phyloP scores from a whole-genome alignment of 345 rosid genomes.

The Rubroshorea leprosula region DNA sequence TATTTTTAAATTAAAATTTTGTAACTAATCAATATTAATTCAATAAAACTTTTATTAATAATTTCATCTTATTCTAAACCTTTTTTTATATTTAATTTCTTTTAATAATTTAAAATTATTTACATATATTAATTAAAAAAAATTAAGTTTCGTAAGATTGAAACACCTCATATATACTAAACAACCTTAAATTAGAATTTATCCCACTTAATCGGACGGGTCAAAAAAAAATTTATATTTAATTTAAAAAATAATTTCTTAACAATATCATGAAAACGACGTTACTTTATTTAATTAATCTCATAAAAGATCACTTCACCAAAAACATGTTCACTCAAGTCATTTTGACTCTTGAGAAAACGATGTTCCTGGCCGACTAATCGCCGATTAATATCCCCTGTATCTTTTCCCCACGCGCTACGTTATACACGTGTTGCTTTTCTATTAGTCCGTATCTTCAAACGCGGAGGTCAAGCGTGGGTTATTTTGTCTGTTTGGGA shows the following conservation, averaged over 20 bases:
- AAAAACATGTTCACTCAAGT: neutral
- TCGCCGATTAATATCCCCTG: conserved; percentile 6
- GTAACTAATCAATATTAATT: no score
- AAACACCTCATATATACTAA: no score
- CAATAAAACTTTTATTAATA: no score
- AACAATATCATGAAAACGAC: neutral
- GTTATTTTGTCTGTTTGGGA: neutral
- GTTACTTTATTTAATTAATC: neutral
- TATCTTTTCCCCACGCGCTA: neutral
- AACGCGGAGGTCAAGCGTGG: conserved; percentile 11
- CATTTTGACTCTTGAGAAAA: conserved; percentile 5
- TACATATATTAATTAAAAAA: no score
- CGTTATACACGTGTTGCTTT: neutral
- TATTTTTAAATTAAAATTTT: no score
- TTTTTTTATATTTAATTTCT: no score
- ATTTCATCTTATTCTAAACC: no score
- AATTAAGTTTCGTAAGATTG: no score
- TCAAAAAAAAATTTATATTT: no score
- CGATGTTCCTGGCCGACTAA: neutral
- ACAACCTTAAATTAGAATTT: no score
- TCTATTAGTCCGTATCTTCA: neutral
- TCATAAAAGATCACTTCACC: neutral
- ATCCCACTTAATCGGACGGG: no score
- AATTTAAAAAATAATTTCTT: neutral
- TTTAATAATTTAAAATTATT: no score